Conservation (phyloP, 2,329 filamentous ascomycete species). For the Diaporthe longicolla region DNA sequence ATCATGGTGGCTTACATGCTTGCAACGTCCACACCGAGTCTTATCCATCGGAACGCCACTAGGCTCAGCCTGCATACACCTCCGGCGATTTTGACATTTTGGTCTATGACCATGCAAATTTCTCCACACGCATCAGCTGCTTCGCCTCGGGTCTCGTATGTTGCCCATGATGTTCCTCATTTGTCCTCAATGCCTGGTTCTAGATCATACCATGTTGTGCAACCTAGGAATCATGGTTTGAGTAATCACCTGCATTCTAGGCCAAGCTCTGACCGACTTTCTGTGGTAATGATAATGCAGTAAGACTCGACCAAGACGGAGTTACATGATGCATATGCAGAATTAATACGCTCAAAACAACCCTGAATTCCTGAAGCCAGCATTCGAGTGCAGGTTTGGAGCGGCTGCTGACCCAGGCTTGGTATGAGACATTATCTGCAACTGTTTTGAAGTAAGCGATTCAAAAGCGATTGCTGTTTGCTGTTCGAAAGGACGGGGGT, state of each 20-base stretch:
- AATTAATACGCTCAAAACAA: background rate
- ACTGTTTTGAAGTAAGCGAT: too few species aligned
- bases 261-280: background rate
- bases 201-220: background rate
- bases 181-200: background rate
- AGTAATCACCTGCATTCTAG: background rate
- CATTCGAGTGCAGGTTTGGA: background rate
- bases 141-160: background rate
- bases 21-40: conserved; percentile 10
- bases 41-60: conserved; percentile 12
- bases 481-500: background rate
- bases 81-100: background rate
- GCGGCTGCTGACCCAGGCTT: background rate
- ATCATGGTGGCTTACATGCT: conserved; percentile 24
- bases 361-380: too few species aligned
- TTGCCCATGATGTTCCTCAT: background rate
- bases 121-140: background rate
- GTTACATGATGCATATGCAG: background rate
- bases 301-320: background rate
- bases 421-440: background rate
- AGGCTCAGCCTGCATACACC: conserved; percentile 6
- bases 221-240: background rate
- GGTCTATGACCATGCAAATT: background rate
- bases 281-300: background rate
- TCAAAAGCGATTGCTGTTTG: too few species aligned